Conservation (phyloP, 352 stramenopile genomes). For the Globisporangium carolinianum region DNA sequence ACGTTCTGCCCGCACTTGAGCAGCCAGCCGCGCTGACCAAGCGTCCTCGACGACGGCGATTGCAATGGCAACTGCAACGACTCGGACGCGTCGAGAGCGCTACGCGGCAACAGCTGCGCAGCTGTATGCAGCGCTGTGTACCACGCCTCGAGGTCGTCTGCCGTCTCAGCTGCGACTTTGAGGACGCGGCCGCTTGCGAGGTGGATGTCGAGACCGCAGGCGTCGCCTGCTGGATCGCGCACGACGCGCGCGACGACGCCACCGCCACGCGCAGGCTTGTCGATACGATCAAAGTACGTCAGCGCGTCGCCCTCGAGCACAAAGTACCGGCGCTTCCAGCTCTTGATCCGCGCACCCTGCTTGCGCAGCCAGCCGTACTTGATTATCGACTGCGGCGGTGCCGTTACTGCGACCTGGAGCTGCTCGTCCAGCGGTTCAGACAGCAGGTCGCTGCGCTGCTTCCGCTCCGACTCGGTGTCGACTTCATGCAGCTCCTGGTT, state of each 20-base stretch:
- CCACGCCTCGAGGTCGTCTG: conserved; percentile 42
- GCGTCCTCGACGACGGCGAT: conserved; percentile 10
- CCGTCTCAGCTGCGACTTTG: conserved; percentile 37
- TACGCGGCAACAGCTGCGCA: too few species aligned
- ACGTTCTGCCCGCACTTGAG: conserved; percentile 79
- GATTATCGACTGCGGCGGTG: too few species aligned
- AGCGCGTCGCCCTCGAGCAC: conserved; percentile 42
- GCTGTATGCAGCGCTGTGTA: conserved; percentile 23
- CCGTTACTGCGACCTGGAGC: conserved; percentile 1
- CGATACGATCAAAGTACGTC: conserved; percentile 44
- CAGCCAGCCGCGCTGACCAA: conserved; percentile 42
- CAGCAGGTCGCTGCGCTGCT: neutral
- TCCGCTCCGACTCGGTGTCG: neutral
- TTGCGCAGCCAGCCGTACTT: conserved; percentile 65
- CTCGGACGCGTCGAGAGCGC: conserved; percentile 6
- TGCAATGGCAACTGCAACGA: conserved; percentile 10
- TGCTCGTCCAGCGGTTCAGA: neutral
- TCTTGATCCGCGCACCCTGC: conserved; percentile 30
- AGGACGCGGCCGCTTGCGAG: conserved; percentile 39
- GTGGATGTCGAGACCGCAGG: conserved; percentile 30
- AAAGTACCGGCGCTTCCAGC: conserved; percentile 72
- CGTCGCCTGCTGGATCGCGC: conserved; percentile 16
- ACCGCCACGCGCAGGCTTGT: conserved; percentile 24
- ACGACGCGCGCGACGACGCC: conserved; percentile 46
- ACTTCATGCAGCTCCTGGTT: neutral